A percentile compares a stretch with the other conserved stretches of the same genome.
phyloP scores from a whole-genome alignment of 2,329 filamentous ascomycete species.

The Hirsutella thompsonii region DNA sequence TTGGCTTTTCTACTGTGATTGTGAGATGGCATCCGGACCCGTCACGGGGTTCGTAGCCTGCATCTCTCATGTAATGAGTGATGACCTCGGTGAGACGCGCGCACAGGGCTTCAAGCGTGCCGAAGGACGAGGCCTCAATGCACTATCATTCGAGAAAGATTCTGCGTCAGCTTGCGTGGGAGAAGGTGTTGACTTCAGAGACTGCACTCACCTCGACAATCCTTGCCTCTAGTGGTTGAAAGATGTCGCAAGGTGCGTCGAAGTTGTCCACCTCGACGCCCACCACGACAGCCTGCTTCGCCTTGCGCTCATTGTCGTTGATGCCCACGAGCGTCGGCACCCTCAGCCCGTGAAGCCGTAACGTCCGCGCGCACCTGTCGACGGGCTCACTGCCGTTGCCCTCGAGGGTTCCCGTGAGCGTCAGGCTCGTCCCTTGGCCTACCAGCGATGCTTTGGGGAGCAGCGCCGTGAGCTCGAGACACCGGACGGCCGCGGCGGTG shows the following conservation, averaged over 20 bases:
- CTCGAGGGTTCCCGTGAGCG: constrained; percentile 28
- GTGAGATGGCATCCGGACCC: constrained; percentile 35
- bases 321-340: constrained; percentile 60
- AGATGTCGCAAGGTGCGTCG: constrained; percentile 31
- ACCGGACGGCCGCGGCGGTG: constrained; percentile 21
- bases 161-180: no score
- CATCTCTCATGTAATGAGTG: constrained; percentile 26
- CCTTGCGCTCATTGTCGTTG: constrained; percentile 55
- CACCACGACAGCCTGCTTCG: constrained; percentile 53
- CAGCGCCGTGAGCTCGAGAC: constrained; percentile 37
- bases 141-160: constrained; percentile 19
- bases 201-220: constrained; percentile 46
- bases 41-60: constrained; percentile 4
- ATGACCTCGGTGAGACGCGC: constrained; percentile 32
- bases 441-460: constrained; percentile 59
- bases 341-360: constrained; percentile 43
- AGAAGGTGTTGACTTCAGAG: background rate
- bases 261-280: constrained; percentile 49
- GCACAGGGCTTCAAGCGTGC: constrained; percentile 51
- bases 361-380: constrained; percentile 14
- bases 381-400: constrained; percentile 10
- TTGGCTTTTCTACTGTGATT: constrained; percentile 57
- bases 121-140: constrained; percentile 43
- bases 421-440: constrained; percentile 45
- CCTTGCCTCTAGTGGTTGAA: constrained; percentile 42